These are phyloP conservation scores for Diaporthe longicolla DNA, from an alignment of 2,329 filamentous ascomycete species.

Conservation along the genomic window DNA sequence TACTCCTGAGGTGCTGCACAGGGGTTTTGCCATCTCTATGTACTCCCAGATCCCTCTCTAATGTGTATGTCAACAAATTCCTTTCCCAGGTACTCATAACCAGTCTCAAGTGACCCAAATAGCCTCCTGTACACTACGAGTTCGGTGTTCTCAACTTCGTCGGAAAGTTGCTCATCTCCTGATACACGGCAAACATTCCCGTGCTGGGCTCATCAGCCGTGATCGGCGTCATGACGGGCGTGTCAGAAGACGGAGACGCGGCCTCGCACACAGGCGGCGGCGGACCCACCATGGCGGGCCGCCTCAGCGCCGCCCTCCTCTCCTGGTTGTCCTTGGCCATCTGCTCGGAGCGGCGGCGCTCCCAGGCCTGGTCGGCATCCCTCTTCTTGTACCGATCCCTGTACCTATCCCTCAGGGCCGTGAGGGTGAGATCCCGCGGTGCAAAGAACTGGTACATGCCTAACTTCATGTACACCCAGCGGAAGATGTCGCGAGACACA, in stretches of 20 bases:
- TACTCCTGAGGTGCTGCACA: neutral
- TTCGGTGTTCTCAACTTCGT: neutral
- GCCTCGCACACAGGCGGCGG: neutral
- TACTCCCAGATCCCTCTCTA: too few species aligned
- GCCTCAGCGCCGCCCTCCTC: slow-evolving; percentile 34
- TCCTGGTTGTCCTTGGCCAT: slow-evolving; percentile 41
- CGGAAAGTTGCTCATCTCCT: slow-evolving; percentile 13
- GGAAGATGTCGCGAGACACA: slow-evolving; percentile 39
- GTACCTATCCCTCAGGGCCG: slow-evolving; percentile 17
- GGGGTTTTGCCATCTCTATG: neutral
- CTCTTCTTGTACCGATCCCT: slow-evolving; percentile 26
- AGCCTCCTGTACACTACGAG: neutral
- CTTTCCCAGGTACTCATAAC: too few species aligned
- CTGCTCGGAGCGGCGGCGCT: slow-evolving; percentile 39
- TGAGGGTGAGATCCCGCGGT: slow-evolving; percentile 20
- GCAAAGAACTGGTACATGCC: slow-evolving; percentile 42
- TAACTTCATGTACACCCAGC: slow-evolving; percentile 40
- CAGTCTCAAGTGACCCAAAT: too few species aligned
- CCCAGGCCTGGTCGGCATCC: slow-evolving; percentile 39
- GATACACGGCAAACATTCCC: slow-evolving; percentile 41
- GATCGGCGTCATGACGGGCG: slow-evolving; percentile 5
- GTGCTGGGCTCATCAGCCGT: slow-evolving; percentile 21
- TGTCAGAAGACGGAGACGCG: slow-evolving; percentile 28
- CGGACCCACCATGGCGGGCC: slow-evolving; percentile 24
- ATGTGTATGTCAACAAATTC: neutral